Conservation (phyloP, 352 stramenopile genomes). For the Phytophthora rubi region DNA sequence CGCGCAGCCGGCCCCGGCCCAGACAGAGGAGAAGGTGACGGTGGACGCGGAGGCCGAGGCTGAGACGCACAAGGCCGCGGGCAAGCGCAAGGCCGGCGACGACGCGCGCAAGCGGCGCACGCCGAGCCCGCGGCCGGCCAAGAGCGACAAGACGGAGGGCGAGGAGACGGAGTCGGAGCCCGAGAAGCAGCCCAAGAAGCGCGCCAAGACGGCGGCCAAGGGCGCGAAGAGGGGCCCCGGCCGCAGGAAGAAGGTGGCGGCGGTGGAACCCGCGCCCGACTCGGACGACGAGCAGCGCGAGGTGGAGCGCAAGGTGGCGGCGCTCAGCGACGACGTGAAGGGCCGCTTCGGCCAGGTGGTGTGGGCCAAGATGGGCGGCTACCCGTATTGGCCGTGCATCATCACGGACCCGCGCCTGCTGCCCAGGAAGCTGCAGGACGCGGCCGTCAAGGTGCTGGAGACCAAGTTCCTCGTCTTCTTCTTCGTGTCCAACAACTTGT, state of each 20-base stretch:
- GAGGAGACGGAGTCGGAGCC: constrained; percentile 62
- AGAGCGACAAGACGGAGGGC: constrained; percentile 14
- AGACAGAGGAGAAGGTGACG: neutral
- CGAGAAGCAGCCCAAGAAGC: constrained; percentile 61
- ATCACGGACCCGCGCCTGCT: constrained; percentile 71
- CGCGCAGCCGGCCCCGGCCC: too few relatives aligned
- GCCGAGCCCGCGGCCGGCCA: constrained; percentile 17
- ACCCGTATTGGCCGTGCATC: constrained; percentile 82
- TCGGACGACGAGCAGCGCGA: constrained; percentile 44
- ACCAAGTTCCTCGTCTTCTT: constrained; percentile 82
- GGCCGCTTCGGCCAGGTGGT: constrained; percentile 75
- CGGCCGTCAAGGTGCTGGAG: constrained; percentile 62
- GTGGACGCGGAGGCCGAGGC: constrained; percentile 6
- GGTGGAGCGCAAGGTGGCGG: constrained; percentile 47
- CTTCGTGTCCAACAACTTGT: constrained; percentile 83
- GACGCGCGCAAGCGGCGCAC: constrained; percentile 21
- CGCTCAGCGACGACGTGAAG: constrained; percentile 66
- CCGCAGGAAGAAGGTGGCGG: constrained; percentile 49
- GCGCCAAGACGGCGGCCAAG: constrained; percentile 34
- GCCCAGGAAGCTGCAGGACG: constrained; percentile 49
- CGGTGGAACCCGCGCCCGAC: neutral
- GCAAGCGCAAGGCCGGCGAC: constrained; percentile 20
- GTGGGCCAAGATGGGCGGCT: constrained; percentile 86
- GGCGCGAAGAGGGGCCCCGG: constrained; percentile 38
- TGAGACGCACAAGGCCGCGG: neutral